Conservation (phyloP, 108 stramenopile species). For the Cyclostephanos tholiformis region DNA sequence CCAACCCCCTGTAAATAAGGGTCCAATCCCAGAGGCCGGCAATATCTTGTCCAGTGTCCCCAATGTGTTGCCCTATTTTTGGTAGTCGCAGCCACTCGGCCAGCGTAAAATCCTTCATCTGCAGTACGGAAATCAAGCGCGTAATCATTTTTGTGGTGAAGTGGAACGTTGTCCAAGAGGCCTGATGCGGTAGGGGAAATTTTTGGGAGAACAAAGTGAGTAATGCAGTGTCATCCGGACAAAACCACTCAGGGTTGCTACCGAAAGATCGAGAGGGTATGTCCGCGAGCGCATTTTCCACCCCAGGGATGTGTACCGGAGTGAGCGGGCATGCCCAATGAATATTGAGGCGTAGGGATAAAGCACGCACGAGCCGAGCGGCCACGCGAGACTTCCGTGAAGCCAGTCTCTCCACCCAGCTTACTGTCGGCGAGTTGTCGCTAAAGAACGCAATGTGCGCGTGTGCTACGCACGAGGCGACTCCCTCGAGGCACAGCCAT, state of each 20-base stretch:
- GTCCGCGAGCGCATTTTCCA: constrained; percentile 1
- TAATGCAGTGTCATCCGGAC: neutral
- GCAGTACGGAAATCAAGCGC: constrained; percentile 16
- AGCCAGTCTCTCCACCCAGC: constrained; percentile 9
- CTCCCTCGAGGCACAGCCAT: constrained; percentile 19
- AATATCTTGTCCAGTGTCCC: neutral
- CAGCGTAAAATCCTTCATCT: constrained; percentile 10
- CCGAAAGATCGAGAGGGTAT: constrained; percentile 27
- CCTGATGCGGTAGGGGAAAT: constrained; percentile 25
- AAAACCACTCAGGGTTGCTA: constrained; percentile 7
- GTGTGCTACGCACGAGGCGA: too few species aligned
- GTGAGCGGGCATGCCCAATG: neutral
- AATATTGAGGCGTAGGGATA: neutral
- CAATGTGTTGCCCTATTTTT: constrained; percentile 16
- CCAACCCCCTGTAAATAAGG: neutral
- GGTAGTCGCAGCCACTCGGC: neutral
- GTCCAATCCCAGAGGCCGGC: constrained; percentile 1
- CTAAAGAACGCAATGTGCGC: constrained; percentile 3
- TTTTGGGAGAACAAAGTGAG: neutral
- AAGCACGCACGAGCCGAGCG: neutral
- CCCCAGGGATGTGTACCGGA: constrained; percentile 11
- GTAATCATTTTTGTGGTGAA: neutral
- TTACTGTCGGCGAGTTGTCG: constrained; percentile 18
- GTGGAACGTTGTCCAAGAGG: constrained; percentile 14
- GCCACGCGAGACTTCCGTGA: constrained; percentile 4